Evolutionary conservation across 1,139 yeast genomes (phyloP), one percentile per base, ranked within the genome.

Genomic region (Pichia sp.): DNA sequence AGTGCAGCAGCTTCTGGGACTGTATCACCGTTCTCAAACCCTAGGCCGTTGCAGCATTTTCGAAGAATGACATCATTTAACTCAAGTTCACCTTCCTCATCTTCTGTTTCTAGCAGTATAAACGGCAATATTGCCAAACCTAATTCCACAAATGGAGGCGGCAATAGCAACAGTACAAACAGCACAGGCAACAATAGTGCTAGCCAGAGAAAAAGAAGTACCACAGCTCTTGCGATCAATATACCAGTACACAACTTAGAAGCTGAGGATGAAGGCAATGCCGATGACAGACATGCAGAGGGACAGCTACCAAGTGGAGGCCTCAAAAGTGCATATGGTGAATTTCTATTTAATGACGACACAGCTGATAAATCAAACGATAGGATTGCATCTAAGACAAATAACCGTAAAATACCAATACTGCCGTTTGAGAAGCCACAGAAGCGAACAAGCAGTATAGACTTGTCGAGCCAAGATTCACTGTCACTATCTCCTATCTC

Each of bases 351-450:
- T 12, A 28, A 42, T 28, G 2, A 30, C n/a, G 25, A 43, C 37
- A 26, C 46, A 43, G 46, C 28, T 25, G 28, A 43, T 18, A 16
- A 36, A 45, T 21, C 30, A 44, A 39, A n/a, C 31, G 22, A 42
- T n/a, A 22, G 21, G 41, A 19, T 16, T 13, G 4, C 25, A 12
- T 31, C n/a, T 7, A 43, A 43, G 9, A 12, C 8, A 43, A 41
- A 8, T 25, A 16, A 9, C 44, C 43, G 41, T 30, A 34, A 3
- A 19, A 44, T 51, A 41, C 53, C 48, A 3, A 12, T 23, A 9
- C 34, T 51, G 21, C 54, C 54, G 6, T 48, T 51, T 45, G 51
- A 51, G 9, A 48, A 37, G 22, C 51, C 51, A 9, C 31, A 8
- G 18, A 30, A 36, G 30, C 3, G 10, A 2, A 13, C 21, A 5